Conservation (phyloP, 768 basidiomycete genomes). For the Filobasidium wieringae region DNA sequence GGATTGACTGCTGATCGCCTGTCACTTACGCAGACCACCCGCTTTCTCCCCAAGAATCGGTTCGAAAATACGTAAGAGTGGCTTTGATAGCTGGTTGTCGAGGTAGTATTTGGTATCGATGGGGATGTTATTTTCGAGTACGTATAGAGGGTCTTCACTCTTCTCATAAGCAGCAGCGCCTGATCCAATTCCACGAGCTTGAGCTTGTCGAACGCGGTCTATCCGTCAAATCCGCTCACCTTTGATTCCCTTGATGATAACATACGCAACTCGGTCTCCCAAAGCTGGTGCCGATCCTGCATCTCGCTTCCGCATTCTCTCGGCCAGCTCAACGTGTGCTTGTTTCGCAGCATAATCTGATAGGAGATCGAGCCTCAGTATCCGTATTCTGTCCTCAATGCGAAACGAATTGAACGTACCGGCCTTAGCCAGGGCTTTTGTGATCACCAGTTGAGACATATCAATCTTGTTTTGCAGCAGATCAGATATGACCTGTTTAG, state of each 20-base stretch:
- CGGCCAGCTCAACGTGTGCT: slow-evolving; percentile 90
- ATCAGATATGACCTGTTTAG: slow-evolving; percentile 85
- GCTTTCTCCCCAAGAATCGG: slow-evolving; percentile 92
- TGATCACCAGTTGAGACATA: slow-evolving; percentile 98
- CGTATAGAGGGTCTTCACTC: slow-evolving; percentile 94
- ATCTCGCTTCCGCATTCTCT: slow-evolving; percentile 90
- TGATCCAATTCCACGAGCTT: slow-evolving; percentile 28
- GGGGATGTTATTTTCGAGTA: slow-evolving; percentile 93
- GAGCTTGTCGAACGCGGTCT: background rate
- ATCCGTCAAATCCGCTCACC: slow-evolving; percentile 43
- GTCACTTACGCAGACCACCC: slow-evolving; percentile 56
- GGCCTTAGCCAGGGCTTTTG: slow-evolving; percentile 84
- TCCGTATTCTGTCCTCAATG: background rate
- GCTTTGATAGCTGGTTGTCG: slow-evolving; percentile 94
- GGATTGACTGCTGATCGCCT: background rate
- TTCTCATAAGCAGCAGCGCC: slow-evolving; percentile 97
- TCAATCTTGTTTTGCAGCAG: slow-evolving; percentile 92
- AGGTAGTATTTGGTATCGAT: slow-evolving; percentile 98
- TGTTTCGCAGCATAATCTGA: slow-evolving; percentile 78
- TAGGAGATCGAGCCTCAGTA: background rate
- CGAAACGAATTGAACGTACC: slow-evolving; percentile 43
- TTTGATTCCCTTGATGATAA: slow-evolving; percentile 92
- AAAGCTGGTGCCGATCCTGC: slow-evolving; percentile 94
- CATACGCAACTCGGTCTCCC: slow-evolving; percentile 97
- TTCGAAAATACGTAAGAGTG: slow-evolving; percentile 93